Base-by-base conservation (phyloP, 2,329 filamentous ascomycete species). In the Nemania bipapillata region DNA sequence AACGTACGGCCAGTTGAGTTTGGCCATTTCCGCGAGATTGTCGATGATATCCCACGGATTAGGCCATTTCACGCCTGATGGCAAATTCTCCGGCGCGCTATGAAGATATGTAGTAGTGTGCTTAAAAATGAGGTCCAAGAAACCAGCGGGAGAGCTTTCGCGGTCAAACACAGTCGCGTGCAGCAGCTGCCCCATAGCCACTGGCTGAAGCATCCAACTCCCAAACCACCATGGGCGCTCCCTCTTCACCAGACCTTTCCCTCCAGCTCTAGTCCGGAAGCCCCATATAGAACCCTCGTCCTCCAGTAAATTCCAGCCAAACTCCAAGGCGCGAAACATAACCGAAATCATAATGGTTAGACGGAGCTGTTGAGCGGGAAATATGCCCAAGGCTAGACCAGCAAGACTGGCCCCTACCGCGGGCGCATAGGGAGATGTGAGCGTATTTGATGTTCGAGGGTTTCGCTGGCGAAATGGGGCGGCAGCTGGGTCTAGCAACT, bases 331-430 rank as follows among this genome's bases (percentile, higher is more conserved):
- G 58, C 93, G 87, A 73, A 93, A 95, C 69, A 93, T 85, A 64
- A 90, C 84, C 77, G 95, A 96, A 69, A 98, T 92, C 15, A 93
- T 90, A 54, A 96, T 86, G 0, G 92, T 93, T 61, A 95, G 85
- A 58, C 96, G 90, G 73, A 79, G 79, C 77, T 87, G 85, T 71
- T 83, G 80, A 0, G 87, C 74, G 77, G 95, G 85, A 72, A 89
- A 92, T 9, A 97, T 86, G 7, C 92, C 92, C 20, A 98, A 84
- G 57, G 92, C 91, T 57, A 97, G 86, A 2, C 95, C 95, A 0
- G 95, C 93, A 55, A 97, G 80, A 74, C 92, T 94, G 5, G 95
- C 94, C 11, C 95, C 96, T n/a, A 97, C 86, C 1, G 94, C 94
- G 0, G 95, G 95, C 0, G 95, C 92, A 77, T 94, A 91, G 9